Percentiles rank a stretch among this genome's conserved stretches.
Evolutionary conservation across 2,329 filamentous ascomycete species (phyloP).

Genomic region (Aspergillus versicolor): DNA sequence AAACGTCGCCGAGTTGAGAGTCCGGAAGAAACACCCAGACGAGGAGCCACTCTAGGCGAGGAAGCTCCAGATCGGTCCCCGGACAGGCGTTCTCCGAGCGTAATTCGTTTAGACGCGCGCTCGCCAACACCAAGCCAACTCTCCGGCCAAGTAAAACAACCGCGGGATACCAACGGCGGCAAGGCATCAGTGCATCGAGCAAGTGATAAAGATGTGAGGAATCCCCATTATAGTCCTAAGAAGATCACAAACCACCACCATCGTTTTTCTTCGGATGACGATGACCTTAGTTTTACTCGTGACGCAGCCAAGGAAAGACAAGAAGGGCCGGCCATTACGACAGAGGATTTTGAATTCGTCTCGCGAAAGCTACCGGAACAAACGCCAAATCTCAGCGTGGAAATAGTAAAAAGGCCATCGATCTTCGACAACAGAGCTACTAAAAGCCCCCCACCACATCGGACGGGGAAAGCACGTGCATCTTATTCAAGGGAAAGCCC

Average conservation of each 20-base stretch:
- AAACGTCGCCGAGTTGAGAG: conserved; percentile 32
- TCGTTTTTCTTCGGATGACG: conserved; percentile 11
- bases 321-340: conserved; percentile 1
- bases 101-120: conserved; percentile 13
- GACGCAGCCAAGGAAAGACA: conserved; percentile 26
- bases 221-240: conserved; percentile 5
- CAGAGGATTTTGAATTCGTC: background rate
- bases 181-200: conserved; percentile 18
- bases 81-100: conserved; percentile 5
- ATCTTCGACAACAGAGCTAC: background rate
- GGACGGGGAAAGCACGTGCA: conserved; percentile 2
- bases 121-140: conserved; percentile 24
- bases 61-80: conserved; percentile 14
- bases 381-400: conserved; percentile 18
- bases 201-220: conserved; percentile 20
- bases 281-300: conserved; percentile 26
- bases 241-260: conserved; percentile 1
- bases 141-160: conserved; percentile 8
- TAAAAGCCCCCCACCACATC: background rate
- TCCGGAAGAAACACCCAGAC: background rate
- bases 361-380: background rate
- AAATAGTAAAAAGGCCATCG: conserved; percentile 8
- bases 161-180: conserved; percentile 1
- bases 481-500: conserved; percentile 34
- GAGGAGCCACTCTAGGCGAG: conserved; percentile 20